Evolutionary conservation across 2,329 filamentous ascomycete genomes (phyloP).

Genomic region (Periglandula ipomoeae): DNA sequence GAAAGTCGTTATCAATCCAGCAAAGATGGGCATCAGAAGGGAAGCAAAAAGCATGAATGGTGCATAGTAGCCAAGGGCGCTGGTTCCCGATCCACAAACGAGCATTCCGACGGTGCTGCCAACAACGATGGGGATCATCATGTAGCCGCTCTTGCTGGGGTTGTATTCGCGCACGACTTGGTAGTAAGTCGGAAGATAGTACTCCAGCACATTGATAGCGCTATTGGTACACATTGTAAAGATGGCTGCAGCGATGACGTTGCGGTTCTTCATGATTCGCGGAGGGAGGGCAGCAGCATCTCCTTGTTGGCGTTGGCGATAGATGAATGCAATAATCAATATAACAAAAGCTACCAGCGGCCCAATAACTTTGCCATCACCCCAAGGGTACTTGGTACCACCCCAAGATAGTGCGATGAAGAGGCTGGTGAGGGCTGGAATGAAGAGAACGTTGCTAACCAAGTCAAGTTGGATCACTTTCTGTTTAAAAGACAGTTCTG

Average conservation of each 20-base stretch:
- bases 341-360: background rate
- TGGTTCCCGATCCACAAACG: background rate
- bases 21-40: background rate
- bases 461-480: conserved; percentile 12
- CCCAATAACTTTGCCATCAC: conserved; percentile 22
- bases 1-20: background rate
- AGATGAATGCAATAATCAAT: background rate
- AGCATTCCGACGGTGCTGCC: background rate
- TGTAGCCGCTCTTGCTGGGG: conserved; percentile 15
- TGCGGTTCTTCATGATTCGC: conserved; percentile 29
- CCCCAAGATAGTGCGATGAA: conserved; percentile 39
- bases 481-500: background rate
- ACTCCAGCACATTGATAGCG: conserved; percentile 19
- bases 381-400: conserved; percentile 22
- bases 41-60: background rate
- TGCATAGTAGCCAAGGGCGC: background rate
- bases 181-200: conserved; percentile 32
- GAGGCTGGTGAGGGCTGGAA: conserved; percentile 31
- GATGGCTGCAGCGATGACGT: conserved; percentile 22
- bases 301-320: background rate
- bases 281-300: conserved; percentile 29
- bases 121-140: background rate
- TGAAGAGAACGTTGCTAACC: conserved; percentile 15
- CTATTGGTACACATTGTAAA: conserved; percentile 28
- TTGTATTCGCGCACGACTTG: conserved; percentile 29